Base-by-base conservation (phyloP, 2,329 filamentous ascomycete genomes). In the Penicillium thymicola region DNA sequence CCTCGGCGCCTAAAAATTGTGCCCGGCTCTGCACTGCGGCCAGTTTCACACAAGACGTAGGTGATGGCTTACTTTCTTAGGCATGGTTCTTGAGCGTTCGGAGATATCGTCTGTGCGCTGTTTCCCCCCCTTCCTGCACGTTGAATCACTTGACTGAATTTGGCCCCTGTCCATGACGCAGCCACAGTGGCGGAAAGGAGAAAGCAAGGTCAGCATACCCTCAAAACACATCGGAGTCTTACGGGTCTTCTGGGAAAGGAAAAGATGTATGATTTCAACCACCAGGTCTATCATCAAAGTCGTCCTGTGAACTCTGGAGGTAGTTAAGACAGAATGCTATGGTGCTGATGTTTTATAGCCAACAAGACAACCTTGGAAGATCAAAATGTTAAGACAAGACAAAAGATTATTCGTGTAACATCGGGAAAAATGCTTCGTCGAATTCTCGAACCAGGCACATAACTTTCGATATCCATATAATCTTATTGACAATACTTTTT, bases 1-100 rank as follows among this genome's bases (percentile, higher is more conserved):
- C 32, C 36, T 48, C 47, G 58, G 63, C 62, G 64, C 63, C 61
- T 65, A 61, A 63, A 51, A 51, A 47, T 40, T 47, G 51, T 57
- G 53, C 53, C 45, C 57, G 27, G 49, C 7, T 48, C 59, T 58
- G 59, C 58, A 25, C 41, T 56, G 37, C 8, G 46, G 49, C 54
- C 34, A 16, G 34, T 55, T 45, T 51, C 51, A 58, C 46, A 59
- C 27, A 32, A 36, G 27, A 9, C 23, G 16, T 32, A 43, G 34
- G n/a, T 38, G 23, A 25, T 44, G 47, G 34, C 30, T 42, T 28
- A 46, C 28, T 41, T 51, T 13, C 21, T 40, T n/a, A 28, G 27
- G 28, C 21, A 40, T 34, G 37, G n/a, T 38, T 32, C 25, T 41
- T 16, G 41, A 45, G 44, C 34, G 41, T 36, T 47, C 41, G 27